A percentile compares a stretch with the other conserved stretches of the same genome.
Conservation (phyloP, 805 yeast genomes). For the Scheffersomyces lignosus region DNA sequence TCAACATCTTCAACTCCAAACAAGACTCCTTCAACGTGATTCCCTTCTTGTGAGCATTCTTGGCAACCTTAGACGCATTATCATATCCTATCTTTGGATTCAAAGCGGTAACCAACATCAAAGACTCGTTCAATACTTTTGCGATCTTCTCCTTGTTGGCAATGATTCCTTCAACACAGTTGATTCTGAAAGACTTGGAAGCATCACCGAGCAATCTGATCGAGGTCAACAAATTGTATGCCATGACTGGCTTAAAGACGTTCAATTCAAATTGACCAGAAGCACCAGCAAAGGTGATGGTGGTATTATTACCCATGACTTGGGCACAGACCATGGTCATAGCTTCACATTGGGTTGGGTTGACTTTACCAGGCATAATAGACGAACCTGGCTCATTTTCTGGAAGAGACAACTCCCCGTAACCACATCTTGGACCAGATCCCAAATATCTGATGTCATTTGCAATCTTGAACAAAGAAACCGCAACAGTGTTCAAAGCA, state of each 20-base stretch:
- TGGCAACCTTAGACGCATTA: slow-evolving; percentile 40
- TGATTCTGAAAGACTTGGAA: slow-evolving; percentile 31
- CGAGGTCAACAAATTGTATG: slow-evolving; percentile 34
- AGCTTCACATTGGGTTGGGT: slow-evolving; percentile 43
- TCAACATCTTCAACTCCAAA: slow-evolving; percentile 35
- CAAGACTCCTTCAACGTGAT: slow-evolving; percentile 38
- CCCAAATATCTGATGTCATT: slow-evolving; percentile 42
- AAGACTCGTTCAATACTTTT: slow-evolving; percentile 37
- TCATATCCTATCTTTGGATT: slow-evolving; percentile 43
- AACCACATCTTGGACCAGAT: slow-evolving; percentile 42
- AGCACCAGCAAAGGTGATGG: slow-evolving; percentile 40
- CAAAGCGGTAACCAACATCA: slow-evolving; percentile 42
- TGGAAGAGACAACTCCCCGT: slow-evolving; percentile 40
- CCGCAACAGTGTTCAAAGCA: slow-evolving; percentile 39
- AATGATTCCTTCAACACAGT: slow-evolving; percentile 39
- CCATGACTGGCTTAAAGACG: slow-evolving; percentile 42
- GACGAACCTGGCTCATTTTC: slow-evolving; percentile 43
- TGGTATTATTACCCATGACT: slow-evolving; percentile 40
- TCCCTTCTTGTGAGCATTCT: slow-evolving; percentile 42
- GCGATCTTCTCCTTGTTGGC: slow-evolving; percentile 38
- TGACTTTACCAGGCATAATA: slow-evolving; percentile 44
- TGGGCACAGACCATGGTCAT: slow-evolving; percentile 42
- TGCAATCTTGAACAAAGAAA: slow-evolving; percentile 38
- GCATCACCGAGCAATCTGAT: slow-evolving; percentile 37
- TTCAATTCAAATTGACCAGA: slow-evolving; percentile 42